Evolutionary conservation across 352 stramenopile species (phyloP).

Genomic region (Globisporangium mamillatum): DNA sequence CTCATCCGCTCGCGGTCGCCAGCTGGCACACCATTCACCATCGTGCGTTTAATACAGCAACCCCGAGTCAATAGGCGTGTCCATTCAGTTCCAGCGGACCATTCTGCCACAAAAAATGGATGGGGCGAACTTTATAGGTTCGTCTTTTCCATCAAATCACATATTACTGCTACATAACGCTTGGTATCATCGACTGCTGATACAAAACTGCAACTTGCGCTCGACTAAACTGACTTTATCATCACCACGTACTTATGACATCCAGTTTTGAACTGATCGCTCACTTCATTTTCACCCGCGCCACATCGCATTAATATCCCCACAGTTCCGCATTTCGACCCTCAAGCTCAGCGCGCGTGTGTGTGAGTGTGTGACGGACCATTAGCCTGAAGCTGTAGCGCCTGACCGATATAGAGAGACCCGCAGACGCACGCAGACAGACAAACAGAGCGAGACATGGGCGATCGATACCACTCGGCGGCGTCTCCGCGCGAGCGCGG

Average conservation of each 20-base stretch:
- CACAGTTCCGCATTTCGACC: not conserved
- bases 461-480: constrained; percentile 59
- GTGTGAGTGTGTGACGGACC: not conserved
- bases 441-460: constrained; percentile 31
- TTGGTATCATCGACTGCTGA: not conserved
- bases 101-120: not conserved
- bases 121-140: not conserved
- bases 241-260: not conserved
- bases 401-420: not conserved
- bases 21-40: not conserved
- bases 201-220: not conserved
- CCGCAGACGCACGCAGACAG: not conserved
- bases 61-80: not conserved
- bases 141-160: not conserved
- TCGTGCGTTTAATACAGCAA: not conserved
- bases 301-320: not conserved
- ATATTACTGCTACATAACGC: not conserved
- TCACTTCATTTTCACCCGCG: not conserved
- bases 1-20: not conserved
- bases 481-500: constrained; percentile 45
- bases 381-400: not conserved
- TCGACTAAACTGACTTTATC: constrained; percentile 1
- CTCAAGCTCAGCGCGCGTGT: not conserved
- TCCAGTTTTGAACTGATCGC: not conserved
- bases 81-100: not conserved